Conservation (phyloP, 2,329 filamentous ascomycete genomes). For the Blumeriella jaapii region DNA sequence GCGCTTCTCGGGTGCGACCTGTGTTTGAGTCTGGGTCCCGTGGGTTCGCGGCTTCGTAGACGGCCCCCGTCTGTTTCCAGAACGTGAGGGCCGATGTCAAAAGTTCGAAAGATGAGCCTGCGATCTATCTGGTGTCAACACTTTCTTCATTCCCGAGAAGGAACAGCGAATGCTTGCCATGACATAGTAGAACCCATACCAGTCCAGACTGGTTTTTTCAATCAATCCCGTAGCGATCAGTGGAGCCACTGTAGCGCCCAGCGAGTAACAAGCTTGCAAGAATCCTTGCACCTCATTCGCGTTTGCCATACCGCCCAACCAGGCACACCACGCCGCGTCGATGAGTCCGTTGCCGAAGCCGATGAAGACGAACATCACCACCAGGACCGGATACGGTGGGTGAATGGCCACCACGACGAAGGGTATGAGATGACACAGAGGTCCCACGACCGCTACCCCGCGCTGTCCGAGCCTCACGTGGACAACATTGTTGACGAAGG, state of each 20-base stretch:
- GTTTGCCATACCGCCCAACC: conserved; percentile 51
- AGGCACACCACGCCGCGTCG: conserved; percentile 48
- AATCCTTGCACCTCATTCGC: conserved; percentile 66
- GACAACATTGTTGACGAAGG: conserved; percentile 51
- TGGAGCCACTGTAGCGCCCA: conserved; percentile 58
- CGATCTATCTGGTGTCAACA: conserved; percentile 30
- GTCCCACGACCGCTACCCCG: conserved; percentile 56
- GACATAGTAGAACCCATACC: conserved; percentile 70
- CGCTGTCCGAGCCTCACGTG: conserved; percentile 50
- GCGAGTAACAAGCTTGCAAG: conserved; percentile 59
- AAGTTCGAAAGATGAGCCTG: conserved; percentile 44
- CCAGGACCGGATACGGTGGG: conserved; percentile 56
- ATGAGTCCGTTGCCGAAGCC: conserved; percentile 63
- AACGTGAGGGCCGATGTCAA: conserved; percentile 42
- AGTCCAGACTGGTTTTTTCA: conserved; percentile 45
- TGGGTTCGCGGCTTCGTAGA: conserved; percentile 48
- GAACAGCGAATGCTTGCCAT: conserved; percentile 43
- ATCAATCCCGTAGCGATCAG: conserved; percentile 64
- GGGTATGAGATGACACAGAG: conserved; percentile 49
- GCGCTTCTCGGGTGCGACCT: conserved; percentile 21
- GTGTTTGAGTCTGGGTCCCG: conserved; percentile 10
- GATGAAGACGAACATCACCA: conserved; percentile 51
- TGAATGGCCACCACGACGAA: conserved; percentile 56
- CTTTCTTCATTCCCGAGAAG: background rate
- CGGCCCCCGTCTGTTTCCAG: conserved; percentile 47